Evolutionary conservation across 129 eudicot species (phyloP).

Genomic region (Daucus carota): DH1_v3.0 NC_030386.2:5309501-5310000

Average conservation of each 20-base stretch:
- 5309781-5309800: background rate
- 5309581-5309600: too few species aligned
- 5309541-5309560: too few species aligned
- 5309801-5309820: background rate
- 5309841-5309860: constrained; percentile 30
- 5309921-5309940: constrained; percentile 11
- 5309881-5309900: constrained; percentile 21
- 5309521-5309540: too few species aligned
- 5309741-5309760: background rate
- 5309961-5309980: constrained; percentile 5
- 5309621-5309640: background rate
- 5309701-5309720: background rate
- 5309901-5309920: constrained; percentile 23
- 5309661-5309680: background rate
- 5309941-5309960: constrained; percentile 32
- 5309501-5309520: too few species aligned
- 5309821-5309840: constrained; percentile 50
- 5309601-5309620: too few species aligned
- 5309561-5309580: too few species aligned
- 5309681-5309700: background rate
- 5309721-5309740: background rate
- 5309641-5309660: background rate
- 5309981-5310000: background rate
- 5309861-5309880: constrained; percentile 13
- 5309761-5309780: background rate